Conservation (phyloP, 2,329 filamentous ascomycete species). For the Fusarium pilosicola region DNA sequence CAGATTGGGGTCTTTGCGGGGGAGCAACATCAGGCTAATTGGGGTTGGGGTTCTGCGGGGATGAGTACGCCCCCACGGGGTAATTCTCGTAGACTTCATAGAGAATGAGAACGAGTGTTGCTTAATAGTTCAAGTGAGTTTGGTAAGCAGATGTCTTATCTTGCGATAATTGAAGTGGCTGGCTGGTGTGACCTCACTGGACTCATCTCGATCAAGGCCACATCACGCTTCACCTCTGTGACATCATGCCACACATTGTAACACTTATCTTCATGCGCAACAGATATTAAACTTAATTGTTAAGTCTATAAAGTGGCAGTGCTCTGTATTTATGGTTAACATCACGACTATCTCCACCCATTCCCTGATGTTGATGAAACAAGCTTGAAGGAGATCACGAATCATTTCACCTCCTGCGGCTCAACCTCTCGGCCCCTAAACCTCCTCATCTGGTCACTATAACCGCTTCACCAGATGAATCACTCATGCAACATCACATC, state of each 20-base stretch:
- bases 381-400: neutral
- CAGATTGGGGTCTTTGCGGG: neutral
- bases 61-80: constrained; percentile 4
- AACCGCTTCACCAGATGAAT: neutral
- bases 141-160: neutral
- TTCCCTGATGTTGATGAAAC: neutral
- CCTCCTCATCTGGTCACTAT: neutral
- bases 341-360: neutral
- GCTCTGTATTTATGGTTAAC: neutral
- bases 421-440: neutral
- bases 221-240: neutral
- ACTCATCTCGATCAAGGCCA: neutral
- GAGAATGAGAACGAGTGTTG: too few species aligned
- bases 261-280: neutral
- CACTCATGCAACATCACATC: neutral
- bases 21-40: constrained; percentile 1
- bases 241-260: neutral
- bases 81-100: neutral
- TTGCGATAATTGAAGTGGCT: neutral
- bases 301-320: neutral
- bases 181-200: neutral
- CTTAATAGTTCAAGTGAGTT: too few species aligned
- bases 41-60: constrained; percentile 21
- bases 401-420: neutral
- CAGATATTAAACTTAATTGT: neutral